These are phyloP conservation scores for Fimicolochytrium jonesii DNA, from an alignment of 192 early-diverging fungal genomes.

Conservation along the genomic window DNA sequence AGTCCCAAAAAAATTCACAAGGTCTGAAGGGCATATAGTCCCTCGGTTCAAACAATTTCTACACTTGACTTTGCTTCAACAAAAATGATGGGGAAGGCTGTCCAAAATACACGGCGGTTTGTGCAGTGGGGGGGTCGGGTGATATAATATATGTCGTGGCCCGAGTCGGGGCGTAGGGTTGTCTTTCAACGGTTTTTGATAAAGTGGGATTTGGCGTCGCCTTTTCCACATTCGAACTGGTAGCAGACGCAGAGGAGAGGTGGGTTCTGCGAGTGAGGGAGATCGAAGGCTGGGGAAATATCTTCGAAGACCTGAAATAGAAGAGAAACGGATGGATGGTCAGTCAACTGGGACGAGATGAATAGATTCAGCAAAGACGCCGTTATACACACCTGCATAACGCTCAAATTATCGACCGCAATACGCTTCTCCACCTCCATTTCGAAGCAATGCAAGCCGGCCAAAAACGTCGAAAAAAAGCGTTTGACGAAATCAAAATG, in stretches of 20 bases:
- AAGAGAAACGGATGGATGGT: not conserved
- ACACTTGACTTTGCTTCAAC: too few relatives aligned
- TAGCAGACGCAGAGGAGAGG: constrained; percentile 24
- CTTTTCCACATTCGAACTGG: constrained; percentile 24
- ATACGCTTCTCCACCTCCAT: constrained; percentile 9
- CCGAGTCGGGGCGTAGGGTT: too few relatives aligned
- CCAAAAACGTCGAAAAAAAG: constrained; percentile 24
- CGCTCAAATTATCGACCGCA: constrained; percentile 24
- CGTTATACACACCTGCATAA: constrained; percentile 26
- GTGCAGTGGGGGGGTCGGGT: too few relatives aligned
- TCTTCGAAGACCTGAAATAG: constrained; percentile 6
- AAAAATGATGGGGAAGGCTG: too few relatives aligned
- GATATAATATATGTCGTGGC: too few relatives aligned
- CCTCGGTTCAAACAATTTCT: too few relatives aligned
- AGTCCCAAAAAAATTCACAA: too few relatives aligned
- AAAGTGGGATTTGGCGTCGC: constrained; percentile 5
- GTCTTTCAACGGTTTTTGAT: too few relatives aligned
- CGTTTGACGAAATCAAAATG: constrained; percentile 24
- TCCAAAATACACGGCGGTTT: too few relatives aligned
- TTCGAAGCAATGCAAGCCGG: constrained; percentile 16
- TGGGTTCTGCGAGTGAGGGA: constrained; percentile 1
- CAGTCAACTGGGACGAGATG: too few relatives aligned
- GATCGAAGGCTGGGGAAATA: constrained; percentile 2
- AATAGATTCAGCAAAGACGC: too few relatives aligned
- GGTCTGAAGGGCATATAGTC: too few relatives aligned